Evolutionary conservation across 768 basidiomycete species (phyloP).

Genomic region (Boletus edulis): DNA sequence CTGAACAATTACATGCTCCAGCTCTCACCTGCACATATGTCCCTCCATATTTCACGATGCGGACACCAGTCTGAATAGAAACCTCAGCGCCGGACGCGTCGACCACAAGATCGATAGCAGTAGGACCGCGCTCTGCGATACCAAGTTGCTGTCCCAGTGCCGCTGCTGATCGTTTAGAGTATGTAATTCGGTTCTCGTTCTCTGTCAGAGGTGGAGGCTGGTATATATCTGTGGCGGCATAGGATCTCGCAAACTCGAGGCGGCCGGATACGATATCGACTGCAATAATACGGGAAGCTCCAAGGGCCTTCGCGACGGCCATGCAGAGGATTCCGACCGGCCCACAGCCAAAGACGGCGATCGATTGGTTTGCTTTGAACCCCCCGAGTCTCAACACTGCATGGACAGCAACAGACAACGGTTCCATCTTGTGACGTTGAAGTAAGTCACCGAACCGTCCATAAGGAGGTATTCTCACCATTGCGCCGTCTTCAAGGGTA

Average conservation of each 20-base stretch:
- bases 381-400: conserved; percentile 76
- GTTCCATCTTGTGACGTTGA: conserved; percentile 69
- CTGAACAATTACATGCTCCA: conserved; percentile 1
- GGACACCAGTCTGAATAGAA: conserved; percentile 84
- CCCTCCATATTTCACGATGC: conserved; percentile 74
- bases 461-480: conserved; percentile 48
- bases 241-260: conserved; percentile 81
- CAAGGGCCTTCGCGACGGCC: conserved; percentile 94
- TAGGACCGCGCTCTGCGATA: conserved; percentile 67
- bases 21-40: conserved; percentile 59
- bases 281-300: conserved; percentile 80
- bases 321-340: conserved; percentile 88
- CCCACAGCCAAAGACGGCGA: conserved; percentile 86
- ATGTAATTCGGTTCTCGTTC: conserved; percentile 66
- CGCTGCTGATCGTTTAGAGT: conserved; percentile 69
- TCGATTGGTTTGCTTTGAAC: conserved; percentile 69
- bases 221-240: conserved; percentile 79
- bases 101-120: conserved; percentile 79
- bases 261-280: conserved; percentile 76
- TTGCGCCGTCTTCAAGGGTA: conserved; percentile 90
- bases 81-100: conserved; percentile 94
- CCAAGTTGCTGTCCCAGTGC: conserved; percentile 62
- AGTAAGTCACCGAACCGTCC: background rate
- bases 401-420: conserved; percentile 89
- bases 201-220: conserved; percentile 57